These are phyloP conservation scores for Fusarium mangiferae DNA, from an alignment of 2,329 filamentous ascomycete species.

Conservation along the genomic window DNA sequence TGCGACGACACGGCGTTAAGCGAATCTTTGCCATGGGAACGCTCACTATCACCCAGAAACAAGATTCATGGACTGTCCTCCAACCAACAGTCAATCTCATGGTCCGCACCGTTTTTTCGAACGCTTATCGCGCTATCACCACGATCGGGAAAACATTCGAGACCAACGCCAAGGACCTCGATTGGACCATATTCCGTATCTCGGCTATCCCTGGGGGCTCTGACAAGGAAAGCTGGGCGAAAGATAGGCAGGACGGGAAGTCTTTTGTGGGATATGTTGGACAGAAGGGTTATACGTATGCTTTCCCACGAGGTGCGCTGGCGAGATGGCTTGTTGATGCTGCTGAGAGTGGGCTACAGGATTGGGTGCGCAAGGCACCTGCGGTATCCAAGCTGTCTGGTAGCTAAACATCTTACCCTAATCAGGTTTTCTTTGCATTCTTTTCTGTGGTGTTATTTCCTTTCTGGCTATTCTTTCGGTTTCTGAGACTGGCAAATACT, in stretches of 20 bases:
- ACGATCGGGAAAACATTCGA: constrained; percentile 7
- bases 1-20: constrained; percentile 19
- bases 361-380: not conserved
- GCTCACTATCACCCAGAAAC: constrained; percentile 38
- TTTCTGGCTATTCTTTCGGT: too few species aligned
- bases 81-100: constrained; percentile 11
- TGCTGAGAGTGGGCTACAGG: not conserved
- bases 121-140: constrained; percentile 15
- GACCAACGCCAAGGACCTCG: constrained; percentile 32
- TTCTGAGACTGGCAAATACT: not conserved
- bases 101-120: constrained; percentile 15
- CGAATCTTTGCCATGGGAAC: constrained; percentile 51
- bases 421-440: not conserved
- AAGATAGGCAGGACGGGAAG: constrained; percentile 41
- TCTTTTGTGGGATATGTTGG: constrained; percentile 36
- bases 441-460: not conserved
- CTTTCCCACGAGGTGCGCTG: constrained; percentile 24
- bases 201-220: constrained; percentile 41
- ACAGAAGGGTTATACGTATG: constrained; percentile 28
- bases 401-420: not conserved
- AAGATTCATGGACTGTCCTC: constrained; percentile 39
- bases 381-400: not conserved
- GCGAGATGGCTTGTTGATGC: constrained; percentile 47
- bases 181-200: constrained; percentile 47
- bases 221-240: constrained; percentile 43